Evolutionary conservation across 2,329 filamentous ascomycete species (phyloP).

Genomic region (Fusarium heterosporum): DNA sequence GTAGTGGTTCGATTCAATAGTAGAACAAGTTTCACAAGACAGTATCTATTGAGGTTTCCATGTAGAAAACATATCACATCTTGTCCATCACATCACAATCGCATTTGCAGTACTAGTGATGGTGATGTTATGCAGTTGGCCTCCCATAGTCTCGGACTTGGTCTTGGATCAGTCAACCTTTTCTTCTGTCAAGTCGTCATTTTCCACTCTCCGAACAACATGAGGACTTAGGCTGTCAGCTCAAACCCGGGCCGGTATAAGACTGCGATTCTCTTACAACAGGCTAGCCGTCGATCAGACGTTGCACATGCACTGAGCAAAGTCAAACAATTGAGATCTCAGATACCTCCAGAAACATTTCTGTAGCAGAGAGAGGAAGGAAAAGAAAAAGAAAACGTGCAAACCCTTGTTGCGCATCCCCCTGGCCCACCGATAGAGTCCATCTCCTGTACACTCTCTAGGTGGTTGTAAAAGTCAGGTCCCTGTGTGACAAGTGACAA

Average conservation of each 20-base stretch:
- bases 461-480: constrained; percentile 31
- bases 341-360: constrained; percentile 29
- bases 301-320: constrained; percentile 36
- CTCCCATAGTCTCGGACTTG: neutral
- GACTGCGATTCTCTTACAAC: constrained; percentile 35
- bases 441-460: neutral
- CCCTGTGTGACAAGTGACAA: constrained; percentile 23
- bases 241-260: constrained; percentile 42
- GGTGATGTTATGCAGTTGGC: constrained; percentile 18
- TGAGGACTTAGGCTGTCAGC: constrained; percentile 23
- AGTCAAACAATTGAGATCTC: constrained; percentile 35
- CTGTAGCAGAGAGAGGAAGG: constrained; percentile 4
- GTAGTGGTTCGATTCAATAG: constrained; percentile 41
- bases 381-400: constrained; percentile 28
- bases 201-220: constrained; percentile 11
- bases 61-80: constrained; percentile 33
- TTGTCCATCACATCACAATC: constrained; percentile 38
- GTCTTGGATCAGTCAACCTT: neutral
- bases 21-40: constrained; percentile 28
- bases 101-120: constrained; percentile 15
- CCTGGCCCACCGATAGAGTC: constrained; percentile 33
- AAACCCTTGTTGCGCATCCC: constrained; percentile 45
- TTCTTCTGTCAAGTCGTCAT: constrained; percentile 13
- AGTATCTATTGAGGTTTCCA: constrained; percentile 5
- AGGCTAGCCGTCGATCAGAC: constrained; percentile 41